Conservation (phyloP, 2,329 filamentous ascomycete genomes). For the Aspergillus sp. region DNA sequence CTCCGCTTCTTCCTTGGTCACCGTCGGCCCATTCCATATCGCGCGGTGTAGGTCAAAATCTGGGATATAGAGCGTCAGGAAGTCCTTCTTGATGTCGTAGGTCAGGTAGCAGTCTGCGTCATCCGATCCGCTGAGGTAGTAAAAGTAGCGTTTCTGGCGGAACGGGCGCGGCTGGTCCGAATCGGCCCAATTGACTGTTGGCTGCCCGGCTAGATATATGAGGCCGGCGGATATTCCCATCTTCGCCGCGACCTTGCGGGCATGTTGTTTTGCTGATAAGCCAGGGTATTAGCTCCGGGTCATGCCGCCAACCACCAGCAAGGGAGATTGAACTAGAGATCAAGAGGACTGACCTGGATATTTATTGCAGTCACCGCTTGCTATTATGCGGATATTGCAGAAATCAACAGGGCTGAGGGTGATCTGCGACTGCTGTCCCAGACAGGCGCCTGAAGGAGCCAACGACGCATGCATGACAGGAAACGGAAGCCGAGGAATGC, state of each 20-base stretch:
- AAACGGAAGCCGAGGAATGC: too few species aligned
- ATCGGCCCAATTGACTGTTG: slow-evolving; percentile 44
- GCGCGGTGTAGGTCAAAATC: slow-evolving; percentile 48
- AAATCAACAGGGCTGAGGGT: slow-evolving; percentile 17
- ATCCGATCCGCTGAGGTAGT: slow-evolving; percentile 48
- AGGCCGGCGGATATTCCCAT: slow-evolving; percentile 39
- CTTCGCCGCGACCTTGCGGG: slow-evolving; percentile 35
- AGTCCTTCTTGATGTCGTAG: slow-evolving; percentile 51
- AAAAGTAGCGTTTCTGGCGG: slow-evolving; percentile 53
- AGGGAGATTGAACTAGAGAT: too few species aligned
- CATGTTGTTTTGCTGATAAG: slow-evolving; percentile 41
- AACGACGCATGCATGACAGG: slow-evolving; percentile 4
- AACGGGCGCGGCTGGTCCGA: slow-evolving; percentile 50
- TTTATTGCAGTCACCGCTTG: slow-evolving; percentile 26
- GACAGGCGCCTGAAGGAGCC: background rate
- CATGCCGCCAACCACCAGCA: too few species aligned
- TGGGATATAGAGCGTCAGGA: slow-evolving; percentile 64
- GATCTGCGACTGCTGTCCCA: slow-evolving; percentile 6
- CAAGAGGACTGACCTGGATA: slow-evolving; percentile 35
- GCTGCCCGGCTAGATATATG: slow-evolving; percentile 48
- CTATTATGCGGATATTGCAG: slow-evolving; percentile 22
- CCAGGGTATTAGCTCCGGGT: slow-evolving; percentile 1
- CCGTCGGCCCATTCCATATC: slow-evolving; percentile 35
- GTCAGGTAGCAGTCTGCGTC: slow-evolving; percentile 47
- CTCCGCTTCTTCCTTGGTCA: slow-evolving; percentile 48